A percentile compares a stretch with the other conserved stretches of the same genome.
These are phyloP conservation scores for Mycena amicta DNA, from an alignment of 768 basidiomycete genomes.

Conservation along the genomic window DNA sequence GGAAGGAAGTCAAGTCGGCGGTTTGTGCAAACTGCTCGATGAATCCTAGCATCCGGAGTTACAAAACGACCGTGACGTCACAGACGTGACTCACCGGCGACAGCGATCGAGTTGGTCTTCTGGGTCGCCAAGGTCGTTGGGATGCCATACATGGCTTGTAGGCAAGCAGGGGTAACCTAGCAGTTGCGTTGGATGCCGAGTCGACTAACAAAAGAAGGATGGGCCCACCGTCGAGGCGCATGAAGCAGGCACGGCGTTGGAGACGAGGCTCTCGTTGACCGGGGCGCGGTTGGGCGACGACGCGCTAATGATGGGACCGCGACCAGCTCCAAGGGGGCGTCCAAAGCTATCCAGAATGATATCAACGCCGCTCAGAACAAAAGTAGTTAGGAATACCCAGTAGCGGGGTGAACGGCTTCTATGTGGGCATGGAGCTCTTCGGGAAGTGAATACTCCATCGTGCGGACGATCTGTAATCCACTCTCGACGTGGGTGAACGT, in stretches of 20 bases:
- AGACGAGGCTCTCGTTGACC: slow-evolving; percentile 8
- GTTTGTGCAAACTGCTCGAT: slow-evolving; percentile 37
- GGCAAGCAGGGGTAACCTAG: slow-evolving; percentile 27
- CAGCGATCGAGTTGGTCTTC: slow-evolving; percentile 25
- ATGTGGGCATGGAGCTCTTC: slow-evolving; percentile 45
- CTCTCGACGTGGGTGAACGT: slow-evolving; percentile 42
- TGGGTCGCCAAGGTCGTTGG: slow-evolving; percentile 26
- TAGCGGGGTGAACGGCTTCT: slow-evolving; percentile 54
- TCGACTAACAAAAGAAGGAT: too few relatives aligned
- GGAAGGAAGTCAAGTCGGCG: slow-evolving; percentile 30
- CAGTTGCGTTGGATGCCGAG: background rate
- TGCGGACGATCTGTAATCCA: slow-evolving; percentile 45
- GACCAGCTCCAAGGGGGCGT: slow-evolving; percentile 11
- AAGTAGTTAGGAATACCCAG: slow-evolving; percentile 17
- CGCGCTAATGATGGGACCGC: slow-evolving; percentile 13
- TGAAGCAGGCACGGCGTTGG: slow-evolving; percentile 25
- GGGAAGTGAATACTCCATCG: slow-evolving; percentile 51
- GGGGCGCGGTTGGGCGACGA: slow-evolving; percentile 4
- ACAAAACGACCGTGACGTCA: slow-evolving; percentile 10
- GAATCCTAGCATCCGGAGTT: slow-evolving; percentile 22
- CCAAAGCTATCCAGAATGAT: slow-evolving; percentile 10
- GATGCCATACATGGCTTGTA: slow-evolving; percentile 32
- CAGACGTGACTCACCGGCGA: slow-evolving; percentile 12
- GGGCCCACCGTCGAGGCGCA: slow-evolving; percentile 19
- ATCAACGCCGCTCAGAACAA: slow-evolving; percentile 23